Evolutionary conservation across 176 grass and related monocot genomes (phyloP).

Genomic region (Hordeum marinum): DNA sequence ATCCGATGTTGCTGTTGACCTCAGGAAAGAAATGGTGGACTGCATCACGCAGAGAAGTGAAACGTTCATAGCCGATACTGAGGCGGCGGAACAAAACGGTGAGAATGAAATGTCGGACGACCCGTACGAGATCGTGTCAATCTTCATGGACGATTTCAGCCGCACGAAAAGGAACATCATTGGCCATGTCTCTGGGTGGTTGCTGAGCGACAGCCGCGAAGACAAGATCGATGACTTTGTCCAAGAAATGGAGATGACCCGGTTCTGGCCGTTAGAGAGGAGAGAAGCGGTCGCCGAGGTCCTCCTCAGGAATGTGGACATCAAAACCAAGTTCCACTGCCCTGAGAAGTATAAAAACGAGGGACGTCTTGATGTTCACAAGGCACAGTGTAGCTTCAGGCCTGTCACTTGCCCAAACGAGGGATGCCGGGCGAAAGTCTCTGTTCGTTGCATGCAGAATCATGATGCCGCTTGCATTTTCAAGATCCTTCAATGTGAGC

Average conservation of each 20-base stretch:
- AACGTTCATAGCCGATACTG: conserved; percentile 58
- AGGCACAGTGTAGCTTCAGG: conserved; percentile 54
- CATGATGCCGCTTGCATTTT: conserved; percentile 56
- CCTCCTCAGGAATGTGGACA: conserved; percentile 73
- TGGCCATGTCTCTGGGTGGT: conserved; percentile 77
- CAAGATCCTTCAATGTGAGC: conserved; percentile 75
- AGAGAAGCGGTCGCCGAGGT: conserved; percentile 57
- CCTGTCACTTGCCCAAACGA: conserved; percentile 50
- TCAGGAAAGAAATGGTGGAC: conserved; percentile 86
- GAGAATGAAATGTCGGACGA: conserved; percentile 57
- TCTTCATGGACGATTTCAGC: conserved; percentile 80
- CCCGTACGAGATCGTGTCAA: conserved; percentile 53
- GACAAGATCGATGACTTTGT: conserved; percentile 96
- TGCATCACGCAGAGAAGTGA: conserved; percentile 56
- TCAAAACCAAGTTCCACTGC: conserved; percentile 76
- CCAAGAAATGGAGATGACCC: conserved; percentile 78
- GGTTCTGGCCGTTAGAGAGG: conserved; percentile 70
- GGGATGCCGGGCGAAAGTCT: conserved; percentile 51
- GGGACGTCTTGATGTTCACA: conserved; percentile 43
- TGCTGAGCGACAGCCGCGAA: conserved; percentile 72
- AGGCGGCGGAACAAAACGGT: conserved; percentile 8
- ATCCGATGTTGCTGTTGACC: conserved; percentile 45
- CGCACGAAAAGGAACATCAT: conserved; percentile 79
- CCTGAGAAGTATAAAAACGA: conserved; percentile 57
- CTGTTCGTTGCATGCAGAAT: conserved; percentile 39